Evolutionary conservation across 441 rosid species (phyloP), one percentile per base, ranked within the genome.

Genomic region (Euphorbia corollata): DNA sequence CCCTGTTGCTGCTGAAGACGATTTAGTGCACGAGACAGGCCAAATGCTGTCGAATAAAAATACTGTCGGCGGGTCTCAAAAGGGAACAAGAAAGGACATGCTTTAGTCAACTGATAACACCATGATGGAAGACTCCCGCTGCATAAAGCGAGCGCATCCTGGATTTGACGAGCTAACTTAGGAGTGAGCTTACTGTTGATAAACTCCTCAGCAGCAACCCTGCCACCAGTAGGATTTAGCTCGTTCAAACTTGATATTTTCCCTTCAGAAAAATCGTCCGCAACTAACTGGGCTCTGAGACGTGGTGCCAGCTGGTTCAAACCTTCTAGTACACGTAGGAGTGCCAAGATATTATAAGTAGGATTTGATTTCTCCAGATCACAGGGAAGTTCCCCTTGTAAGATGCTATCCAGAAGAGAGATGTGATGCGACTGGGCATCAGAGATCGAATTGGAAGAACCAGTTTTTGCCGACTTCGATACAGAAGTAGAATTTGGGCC

Each of bases 1-100:
- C 99, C 97, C 82, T 96, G 99, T 78, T 89, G 97, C 87, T 96
- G 99, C 85, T 96, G 99, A 51, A 92, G 92, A 68, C 98, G 98
- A 75, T 86, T 81, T 73, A 96, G 80, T 15, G 99, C 99, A 70
- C 99, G 96, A 55, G 99, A 96, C 73, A 96, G 77, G 72, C 98
- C 99, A 83, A 96, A 96, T 70, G 98, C 98, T 74, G 99, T 96
- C 34, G 99, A 92, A 73, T 89, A 89, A 75, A 96, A 96, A 77
- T 91, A 96, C 71, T 96, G 98, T 56, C 98, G 78, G 16, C 98
- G 92, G 2, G 89, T 96, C 82, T 96, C 98, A 80, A 96, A 96
- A 45, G 98, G 99, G 81, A 96, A 96, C 80, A 96, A 82, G 75
- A 92, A 96, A 0, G 99, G 98, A 63, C 99, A 96, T 47, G 99